These are phyloP conservation scores for Gracilaria gracilis DNA, from an alignment of 23 red algal genomes.

Conservation along the genomic window DNA sequence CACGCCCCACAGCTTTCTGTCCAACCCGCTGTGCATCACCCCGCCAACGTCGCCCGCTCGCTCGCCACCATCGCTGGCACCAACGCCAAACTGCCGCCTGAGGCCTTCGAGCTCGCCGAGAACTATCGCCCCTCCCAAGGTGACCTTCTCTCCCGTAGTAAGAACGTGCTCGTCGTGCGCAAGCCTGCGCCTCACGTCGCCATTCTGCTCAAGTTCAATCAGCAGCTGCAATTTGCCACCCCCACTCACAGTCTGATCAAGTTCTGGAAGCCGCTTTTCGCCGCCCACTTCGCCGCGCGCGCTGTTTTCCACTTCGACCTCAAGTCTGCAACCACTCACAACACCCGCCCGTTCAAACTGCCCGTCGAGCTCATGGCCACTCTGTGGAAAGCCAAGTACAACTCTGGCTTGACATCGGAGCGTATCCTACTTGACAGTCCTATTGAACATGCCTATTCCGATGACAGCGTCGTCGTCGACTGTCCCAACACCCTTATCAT, in stretches of 20 bases:
- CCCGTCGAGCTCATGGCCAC: slow-evolving; percentile 46
- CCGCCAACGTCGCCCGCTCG: neutral
- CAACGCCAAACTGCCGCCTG: slow-evolving; percentile 31
- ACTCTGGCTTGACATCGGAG: slow-evolving; percentile 62
- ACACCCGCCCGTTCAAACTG: slow-evolving; percentile 24
- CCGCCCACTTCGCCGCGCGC: slow-evolving; percentile 37
- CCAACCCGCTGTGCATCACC: neutral
- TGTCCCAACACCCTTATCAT: slow-evolving; percentile 72
- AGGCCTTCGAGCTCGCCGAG: slow-evolving; percentile 36
- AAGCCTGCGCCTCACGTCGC: slow-evolving; percentile 6
- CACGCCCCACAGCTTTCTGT: neutral
- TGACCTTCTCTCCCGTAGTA: slow-evolving; percentile 18
- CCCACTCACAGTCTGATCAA: neutral
- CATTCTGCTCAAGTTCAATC: slow-evolving; percentile 18
- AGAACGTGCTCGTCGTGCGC: slow-evolving; percentile 11
- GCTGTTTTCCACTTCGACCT: slow-evolving; percentile 63
- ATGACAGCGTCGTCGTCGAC: slow-evolving; percentile 67
- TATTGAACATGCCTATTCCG: slow-evolving; percentile 44
- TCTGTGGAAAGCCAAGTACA: slow-evolving; percentile 54
- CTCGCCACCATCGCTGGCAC: neutral
- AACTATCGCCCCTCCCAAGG: neutral
- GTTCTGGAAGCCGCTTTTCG: slow-evolving; percentile 57
- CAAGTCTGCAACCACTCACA: neutral
- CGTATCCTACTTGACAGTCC: slow-evolving; percentile 79
- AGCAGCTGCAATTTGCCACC: slow-evolving; percentile 9